phyloP scores from a whole-genome alignment of 2,329 filamentous ascomycete species.

The Pseudogymnoascus verrucosus region DNA sequence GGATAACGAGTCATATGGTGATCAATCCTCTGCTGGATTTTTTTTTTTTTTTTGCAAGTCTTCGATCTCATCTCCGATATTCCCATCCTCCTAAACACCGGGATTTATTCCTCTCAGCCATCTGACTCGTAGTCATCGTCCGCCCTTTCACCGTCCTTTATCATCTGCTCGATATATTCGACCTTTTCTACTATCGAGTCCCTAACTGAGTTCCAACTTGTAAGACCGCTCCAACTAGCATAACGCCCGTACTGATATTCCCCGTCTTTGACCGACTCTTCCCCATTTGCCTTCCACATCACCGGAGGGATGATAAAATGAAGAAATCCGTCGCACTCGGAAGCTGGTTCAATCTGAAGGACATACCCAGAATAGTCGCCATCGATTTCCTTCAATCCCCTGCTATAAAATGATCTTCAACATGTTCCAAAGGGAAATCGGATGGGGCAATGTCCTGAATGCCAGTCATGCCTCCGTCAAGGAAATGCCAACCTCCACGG shows the following conservation, averaged over 20 bases:
- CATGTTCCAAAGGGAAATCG: neutral
- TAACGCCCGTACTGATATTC: no score
- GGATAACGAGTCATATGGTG: neutral
- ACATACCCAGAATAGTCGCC: no score
- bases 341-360: no score
- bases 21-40: neutral
- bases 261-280: no score
- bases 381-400: no score
- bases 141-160: neutral
- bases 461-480: conserved; percentile 13
- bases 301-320: no score
- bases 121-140: neutral
- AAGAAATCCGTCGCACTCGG: no score
- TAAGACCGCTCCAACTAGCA: no score
- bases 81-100: neutral
- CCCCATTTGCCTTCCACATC: no score
- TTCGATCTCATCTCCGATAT: neutral
- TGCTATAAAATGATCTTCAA: neutral
- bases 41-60: neutral
- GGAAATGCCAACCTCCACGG: conserved; percentile 14
- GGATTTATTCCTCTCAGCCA: neutral
- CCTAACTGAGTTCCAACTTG: conserved; percentile 7
- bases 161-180: conserved; percentile 12
- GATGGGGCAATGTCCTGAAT: neutral
- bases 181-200: conserved; percentile 12